Conservation (phyloP, 1,284 basidiomycete species). For the Erythrobasidium hasegawianum region DNA sequence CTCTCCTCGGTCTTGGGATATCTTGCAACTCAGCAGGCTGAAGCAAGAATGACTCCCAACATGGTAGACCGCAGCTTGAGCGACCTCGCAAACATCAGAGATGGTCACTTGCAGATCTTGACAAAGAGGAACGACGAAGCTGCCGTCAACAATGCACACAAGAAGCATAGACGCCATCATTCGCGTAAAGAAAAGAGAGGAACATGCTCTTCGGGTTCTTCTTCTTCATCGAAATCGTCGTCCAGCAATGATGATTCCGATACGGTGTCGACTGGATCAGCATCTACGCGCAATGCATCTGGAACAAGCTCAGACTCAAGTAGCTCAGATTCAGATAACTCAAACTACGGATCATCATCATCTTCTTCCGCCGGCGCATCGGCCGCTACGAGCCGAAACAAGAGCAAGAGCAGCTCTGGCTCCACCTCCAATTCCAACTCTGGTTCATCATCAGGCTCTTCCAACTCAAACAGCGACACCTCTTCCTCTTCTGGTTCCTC, state of each 20-base stretch:
- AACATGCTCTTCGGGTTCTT: background rate
- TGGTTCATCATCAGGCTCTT: slow-evolving; percentile 3
- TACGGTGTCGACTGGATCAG: background rate
- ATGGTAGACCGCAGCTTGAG: background rate
- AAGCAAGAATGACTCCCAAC: background rate
- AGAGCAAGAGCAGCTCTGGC: background rate
- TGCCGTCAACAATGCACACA: background rate
- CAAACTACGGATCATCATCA: background rate
- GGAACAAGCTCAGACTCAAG: too few species aligned
- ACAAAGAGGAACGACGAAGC: slow-evolving; percentile 15
- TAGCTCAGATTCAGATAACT: slow-evolving; percentile 11
- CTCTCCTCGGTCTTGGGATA: background rate
- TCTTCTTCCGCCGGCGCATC: background rate
- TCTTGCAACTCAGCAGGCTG: too few species aligned
- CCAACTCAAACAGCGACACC: background rate
- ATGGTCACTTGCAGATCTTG: slow-evolving; percentile 17
- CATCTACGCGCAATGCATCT: background rate
- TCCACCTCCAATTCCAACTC: too few species aligned
- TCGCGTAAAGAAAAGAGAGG: background rate
- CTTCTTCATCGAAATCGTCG: background rate
- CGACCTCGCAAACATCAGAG: background rate
- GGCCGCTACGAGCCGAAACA: background rate
- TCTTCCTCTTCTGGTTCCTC: background rate
- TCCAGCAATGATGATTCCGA: background rate
- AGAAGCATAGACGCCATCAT: background rate